Base-by-base conservation (phyloP, 176 grass and related monocot genomes). In the Dactylis glomerata region DNA sequence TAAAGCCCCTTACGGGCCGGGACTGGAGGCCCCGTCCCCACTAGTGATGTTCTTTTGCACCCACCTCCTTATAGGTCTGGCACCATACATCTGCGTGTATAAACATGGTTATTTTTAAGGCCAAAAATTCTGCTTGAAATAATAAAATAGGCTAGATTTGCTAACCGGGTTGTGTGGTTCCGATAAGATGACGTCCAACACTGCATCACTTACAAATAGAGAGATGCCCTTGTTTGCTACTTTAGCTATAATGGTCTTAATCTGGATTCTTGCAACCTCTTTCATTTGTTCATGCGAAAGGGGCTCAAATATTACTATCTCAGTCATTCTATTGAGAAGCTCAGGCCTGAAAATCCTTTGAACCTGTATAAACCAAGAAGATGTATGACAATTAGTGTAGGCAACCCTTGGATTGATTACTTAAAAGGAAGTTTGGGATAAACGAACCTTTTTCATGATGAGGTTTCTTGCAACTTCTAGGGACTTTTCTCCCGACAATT, bases 51-150 rank as follows among this genome's bases (percentile, higher is more conserved):
- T 82, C 82, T 82, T 91, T 61, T 91, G 71, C 32, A 91, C 32
- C 89, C 90, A 92, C 76, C 82, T 82, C 74, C 47, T 68, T 10
- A 88, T 82, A 9, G 90, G 90, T 37, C 90, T 88, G 42, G 86
- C 83, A 47, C 86, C 79, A 16, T 83, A 86, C 17, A 88, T 76
- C 83, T 86, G 50, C 34, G 15, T 5, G 32, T 9, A 23, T 23
- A 65, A 14, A 3, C 23, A 72, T 31, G 34, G 30, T 65, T 65
- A 34, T 17, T 65, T 8, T 33, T 30, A 20, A 8, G 16, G 8
- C 28, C 16, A n/a, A 65, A 65, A 19, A 0, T 34, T 65, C 15
- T 19, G 62, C 6, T 0, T 20, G n/a, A 6, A 10, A n/a, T 22
- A 22, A 65, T 6, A 65, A 65, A 65, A 34, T 3, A 20, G 32